Conservation (phyloP, 257 asterid genomes). For the Solanum bukasovii region DNA sequence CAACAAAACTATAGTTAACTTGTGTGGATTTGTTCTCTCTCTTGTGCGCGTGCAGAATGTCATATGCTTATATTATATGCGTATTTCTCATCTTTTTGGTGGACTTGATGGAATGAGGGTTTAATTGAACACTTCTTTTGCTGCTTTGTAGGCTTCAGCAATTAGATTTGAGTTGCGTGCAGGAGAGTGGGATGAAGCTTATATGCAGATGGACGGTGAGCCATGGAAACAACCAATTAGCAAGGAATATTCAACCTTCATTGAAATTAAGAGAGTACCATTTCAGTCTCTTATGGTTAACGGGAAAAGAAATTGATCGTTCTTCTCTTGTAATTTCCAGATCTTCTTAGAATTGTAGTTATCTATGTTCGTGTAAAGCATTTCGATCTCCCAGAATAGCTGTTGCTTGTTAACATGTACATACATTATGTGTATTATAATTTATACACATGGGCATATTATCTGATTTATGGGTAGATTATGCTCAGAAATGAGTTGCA, state of each 20-base stretch:
- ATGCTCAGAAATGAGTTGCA: not conserved
- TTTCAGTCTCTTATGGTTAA: conserved; percentile 53
- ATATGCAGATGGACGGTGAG: conserved; percentile 89
- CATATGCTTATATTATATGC: too few species aligned
- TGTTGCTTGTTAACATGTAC: not conserved
- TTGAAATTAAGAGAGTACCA: conserved; percentile 56
- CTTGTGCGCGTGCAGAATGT: too few species aligned
- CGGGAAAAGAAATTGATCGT: conserved; percentile 12
- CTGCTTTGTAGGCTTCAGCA: conserved; percentile 45
- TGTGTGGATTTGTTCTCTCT: too few species aligned
- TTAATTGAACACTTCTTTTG: not conserved
- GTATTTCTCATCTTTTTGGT: not conserved
- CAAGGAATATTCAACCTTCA: conserved; percentile 60
- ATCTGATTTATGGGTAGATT: not conserved
- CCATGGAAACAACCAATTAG: conserved; percentile 87
- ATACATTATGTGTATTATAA: not conserved
- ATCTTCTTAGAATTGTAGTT: not conserved
- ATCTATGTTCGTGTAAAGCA: not conserved
- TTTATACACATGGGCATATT: not conserved
- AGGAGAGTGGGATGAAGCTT: conserved; percentile 76
- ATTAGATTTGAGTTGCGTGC: conserved; percentile 84
- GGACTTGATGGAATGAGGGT: not conserved
- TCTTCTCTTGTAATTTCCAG: not conserved
- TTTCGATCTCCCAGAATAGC: not conserved
- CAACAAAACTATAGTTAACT: not conserved